Percentiles rank a stretch among this genome's conserved stretches.
phyloP scores from a whole-genome alignment of 2,329 filamentous ascomycete species.

The Phaeosphaeriaceae sp. region DNA sequence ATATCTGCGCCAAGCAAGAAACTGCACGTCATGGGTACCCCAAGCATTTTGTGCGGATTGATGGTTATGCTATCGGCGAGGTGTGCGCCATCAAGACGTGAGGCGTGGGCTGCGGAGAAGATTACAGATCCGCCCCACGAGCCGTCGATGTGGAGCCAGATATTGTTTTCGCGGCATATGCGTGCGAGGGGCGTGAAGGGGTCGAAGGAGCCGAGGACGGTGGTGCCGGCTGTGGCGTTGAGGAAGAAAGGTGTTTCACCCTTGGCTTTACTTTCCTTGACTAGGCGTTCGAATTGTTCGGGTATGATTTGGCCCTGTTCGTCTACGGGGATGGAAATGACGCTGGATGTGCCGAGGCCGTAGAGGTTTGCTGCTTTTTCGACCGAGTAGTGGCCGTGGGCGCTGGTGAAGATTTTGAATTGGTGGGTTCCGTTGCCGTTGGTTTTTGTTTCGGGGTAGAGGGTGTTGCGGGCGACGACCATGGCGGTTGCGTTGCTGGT shows the following conservation, averaged over 20 bases:
- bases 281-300: conserved; percentile 65
- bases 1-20: conserved; percentile 84
- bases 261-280: conserved; percentile 66
- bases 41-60: conserved; percentile 98
- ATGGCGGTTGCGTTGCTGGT: conserved; percentile 86
- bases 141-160: conserved; percentile 95
- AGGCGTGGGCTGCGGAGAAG: conserved; percentile 67
- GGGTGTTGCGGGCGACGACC: conserved; percentile 83
- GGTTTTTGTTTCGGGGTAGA: conserved; percentile 79
- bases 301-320: conserved; percentile 73
- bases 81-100: conserved; percentile 72
- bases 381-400: conserved; percentile 91
- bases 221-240: conserved; percentile 94
- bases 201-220: conserved; percentile 88
- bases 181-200: conserved; percentile 72
- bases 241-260: conserved; percentile 90
- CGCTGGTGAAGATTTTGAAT: conserved; percentile 87
- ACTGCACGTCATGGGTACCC: conserved; percentile 86
- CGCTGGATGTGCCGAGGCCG: conserved; percentile 77
- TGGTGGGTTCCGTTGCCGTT: conserved; percentile 68
- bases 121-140: conserved; percentile 87
- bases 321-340: conserved; percentile 79
- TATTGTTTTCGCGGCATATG: conserved; percentile 71
- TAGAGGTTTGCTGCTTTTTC: conserved; percentile 94
- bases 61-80: conserved; percentile 83